These are phyloP conservation scores for Sphagnum contortum DNA, from an alignment of 225 moss, liverwort and hornwort genomes.

Conservation along the genomic window DNA sequence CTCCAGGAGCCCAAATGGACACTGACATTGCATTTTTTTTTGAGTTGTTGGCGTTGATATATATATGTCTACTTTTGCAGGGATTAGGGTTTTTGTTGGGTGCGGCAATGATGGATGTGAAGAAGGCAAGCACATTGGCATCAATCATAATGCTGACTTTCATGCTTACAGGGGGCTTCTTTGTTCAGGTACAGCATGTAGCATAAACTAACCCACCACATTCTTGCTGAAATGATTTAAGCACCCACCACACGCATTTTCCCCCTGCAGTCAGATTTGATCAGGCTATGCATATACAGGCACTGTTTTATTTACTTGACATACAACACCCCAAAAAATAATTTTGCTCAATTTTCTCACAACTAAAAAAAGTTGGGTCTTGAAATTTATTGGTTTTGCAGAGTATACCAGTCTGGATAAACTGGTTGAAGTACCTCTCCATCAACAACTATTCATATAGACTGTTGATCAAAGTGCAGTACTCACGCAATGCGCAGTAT, in stretches of 20 bases:
- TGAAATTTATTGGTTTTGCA: constrained; percentile 2
- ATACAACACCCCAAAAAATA: too few relatives aligned
- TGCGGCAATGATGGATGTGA: constrained; percentile 65
- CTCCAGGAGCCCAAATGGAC: too few relatives aligned
- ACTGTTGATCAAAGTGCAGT: constrained; percentile 36
- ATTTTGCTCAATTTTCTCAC: too few relatives aligned
- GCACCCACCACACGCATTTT: too few relatives aligned
- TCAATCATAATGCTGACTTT: constrained; percentile 54
- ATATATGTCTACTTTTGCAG: constrained; percentile 7
- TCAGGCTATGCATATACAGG: too few relatives aligned
- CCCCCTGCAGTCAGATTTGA: too few relatives aligned
- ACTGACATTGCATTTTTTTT: too few relatives aligned
- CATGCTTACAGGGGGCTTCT: constrained; percentile 59
- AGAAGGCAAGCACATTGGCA: constrained; percentile 57
- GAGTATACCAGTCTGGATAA: constrained; percentile 64
- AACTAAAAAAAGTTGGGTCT: too few relatives aligned
- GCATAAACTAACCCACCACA: too few relatives aligned
- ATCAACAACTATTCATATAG: constrained; percentile 56
- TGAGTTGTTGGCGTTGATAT: too few relatives aligned
- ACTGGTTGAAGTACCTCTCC: constrained; percentile 60
- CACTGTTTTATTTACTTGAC: too few relatives aligned
- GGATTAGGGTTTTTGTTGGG: constrained; percentile 59
- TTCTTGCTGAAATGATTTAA: too few relatives aligned
- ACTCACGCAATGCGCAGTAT: constrained; percentile 10
- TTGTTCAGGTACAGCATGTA: constrained; percentile 27